phyloP scores from a whole-genome alignment of 352 stramenopile species.

The Phytophthora pini region DNA sequence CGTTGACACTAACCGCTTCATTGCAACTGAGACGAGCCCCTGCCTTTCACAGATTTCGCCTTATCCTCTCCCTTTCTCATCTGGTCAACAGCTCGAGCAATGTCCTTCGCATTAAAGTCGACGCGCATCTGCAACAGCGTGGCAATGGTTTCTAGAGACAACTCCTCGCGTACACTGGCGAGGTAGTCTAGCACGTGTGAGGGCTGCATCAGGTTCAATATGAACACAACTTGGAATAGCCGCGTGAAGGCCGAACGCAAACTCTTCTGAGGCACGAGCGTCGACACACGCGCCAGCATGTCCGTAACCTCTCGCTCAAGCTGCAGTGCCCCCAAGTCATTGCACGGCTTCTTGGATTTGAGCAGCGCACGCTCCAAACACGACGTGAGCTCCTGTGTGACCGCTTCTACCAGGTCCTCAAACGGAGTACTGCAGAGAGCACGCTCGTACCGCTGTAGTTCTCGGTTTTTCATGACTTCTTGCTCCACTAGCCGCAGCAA shows the following conservation, averaged over 20 bases:
- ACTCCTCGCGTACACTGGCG: constrained; percentile 52
- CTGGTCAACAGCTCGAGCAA: constrained; percentile 48
- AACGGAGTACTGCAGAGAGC: constrained; percentile 67
- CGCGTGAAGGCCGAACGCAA: constrained; percentile 72
- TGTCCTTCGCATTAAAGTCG: constrained; percentile 67
- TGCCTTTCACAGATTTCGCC: background rate
- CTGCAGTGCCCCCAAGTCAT: constrained; percentile 83
- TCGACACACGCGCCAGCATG: constrained; percentile 58
- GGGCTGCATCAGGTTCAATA: constrained; percentile 84
- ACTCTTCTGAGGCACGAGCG: constrained; percentile 62
- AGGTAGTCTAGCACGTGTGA: constrained; percentile 76
- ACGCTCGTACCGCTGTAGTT: constrained; percentile 66
- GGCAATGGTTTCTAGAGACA: constrained; percentile 58
- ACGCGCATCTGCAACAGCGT: constrained; percentile 71
- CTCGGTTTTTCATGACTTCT: constrained; percentile 73
- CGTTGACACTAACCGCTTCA: no score
- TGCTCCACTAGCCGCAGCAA: constrained; percentile 70
- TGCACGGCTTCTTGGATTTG: constrained; percentile 65
- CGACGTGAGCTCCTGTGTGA: constrained; percentile 62
- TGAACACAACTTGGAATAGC: constrained; percentile 80
- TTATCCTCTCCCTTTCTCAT: constrained; percentile 33
- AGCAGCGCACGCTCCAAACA: constrained; percentile 68
- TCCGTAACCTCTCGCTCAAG: constrained; percentile 78
- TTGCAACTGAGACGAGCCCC: no score
- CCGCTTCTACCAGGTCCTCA: constrained; percentile 68